These are phyloP conservation scores for Raphanus hybrid DNA, from an alignment of 441 rosid species.

Conservation along the genomic window DNA sequence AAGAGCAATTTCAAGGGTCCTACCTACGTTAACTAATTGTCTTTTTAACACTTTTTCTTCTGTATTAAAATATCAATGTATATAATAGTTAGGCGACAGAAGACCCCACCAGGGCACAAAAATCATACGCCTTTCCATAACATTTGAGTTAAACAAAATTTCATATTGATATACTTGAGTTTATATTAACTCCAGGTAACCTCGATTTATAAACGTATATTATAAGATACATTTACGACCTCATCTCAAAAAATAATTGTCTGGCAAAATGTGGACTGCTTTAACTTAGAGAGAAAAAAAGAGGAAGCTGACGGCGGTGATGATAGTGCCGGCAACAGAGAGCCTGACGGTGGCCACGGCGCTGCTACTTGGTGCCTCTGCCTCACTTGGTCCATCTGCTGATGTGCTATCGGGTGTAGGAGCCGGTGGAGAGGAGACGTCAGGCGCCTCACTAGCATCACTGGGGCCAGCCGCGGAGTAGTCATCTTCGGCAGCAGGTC, in stretches of 20 bases:
- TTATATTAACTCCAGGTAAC: slow-evolving; percentile 36
- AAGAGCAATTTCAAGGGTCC: slow-evolving; percentile 8
- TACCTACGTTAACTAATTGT: slow-evolving; percentile 3
- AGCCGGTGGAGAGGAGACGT: slow-evolving; percentile 43
- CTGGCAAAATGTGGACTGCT: background rate
- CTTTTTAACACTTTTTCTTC: background rate
- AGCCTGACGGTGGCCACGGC: slow-evolving; percentile 20
- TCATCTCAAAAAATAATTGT: slow-evolving; percentile 3
- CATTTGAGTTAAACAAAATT: slow-evolving; percentile 14
- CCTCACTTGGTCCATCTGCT: slow-evolving; percentile 36
- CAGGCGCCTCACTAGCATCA: slow-evolving; percentile 38
- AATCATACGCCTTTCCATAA: background rate
- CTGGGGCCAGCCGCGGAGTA: slow-evolving; percentile 31
- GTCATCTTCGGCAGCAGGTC: slow-evolving; percentile 31
- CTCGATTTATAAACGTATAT: slow-evolving; percentile 6
- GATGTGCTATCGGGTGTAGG: slow-evolving; percentile 35
- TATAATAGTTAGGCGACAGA: background rate
- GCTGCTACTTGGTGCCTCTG: slow-evolving; percentile 34
- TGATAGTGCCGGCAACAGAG: slow-evolving; percentile 1
- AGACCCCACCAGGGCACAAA: background rate
- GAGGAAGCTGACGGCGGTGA: background rate
- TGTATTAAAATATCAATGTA: background rate
- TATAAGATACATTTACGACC: slow-evolving; percentile 13
- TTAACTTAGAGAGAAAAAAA: slow-evolving; percentile 34
- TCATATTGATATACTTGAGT: background rate